phyloP scores from a whole-genome alignment of 345 rosid species.

The Limnanthes douglasii region DNA sequence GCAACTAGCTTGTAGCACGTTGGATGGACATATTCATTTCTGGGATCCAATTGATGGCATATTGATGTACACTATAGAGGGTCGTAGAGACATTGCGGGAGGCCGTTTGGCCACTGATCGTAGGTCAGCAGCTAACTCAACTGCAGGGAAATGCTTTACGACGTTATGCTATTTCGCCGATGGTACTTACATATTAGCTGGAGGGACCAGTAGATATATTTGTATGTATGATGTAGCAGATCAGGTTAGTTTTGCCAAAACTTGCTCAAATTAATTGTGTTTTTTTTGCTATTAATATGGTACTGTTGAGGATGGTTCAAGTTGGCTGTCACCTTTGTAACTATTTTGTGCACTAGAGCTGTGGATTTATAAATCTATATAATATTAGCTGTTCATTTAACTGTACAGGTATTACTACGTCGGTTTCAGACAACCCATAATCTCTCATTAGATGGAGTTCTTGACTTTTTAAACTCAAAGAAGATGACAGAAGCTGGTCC shows the following conservation, averaged over 20 bases:
- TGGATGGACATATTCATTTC: slow-evolving; percentile 92
- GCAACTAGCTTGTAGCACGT: slow-evolving; percentile 80
- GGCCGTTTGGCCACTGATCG: slow-evolving; percentile 90
- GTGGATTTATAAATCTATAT: no score
- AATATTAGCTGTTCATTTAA: slow-evolving; percentile 5
- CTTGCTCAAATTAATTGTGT: no score
- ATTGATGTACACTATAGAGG: slow-evolving; percentile 89
- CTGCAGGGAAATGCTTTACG: slow-evolving; percentile 87
- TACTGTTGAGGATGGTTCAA: no score
- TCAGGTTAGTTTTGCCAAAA: slow-evolving; percentile 77
- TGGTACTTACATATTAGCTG: slow-evolving; percentile 88
- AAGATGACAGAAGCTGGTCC: slow-evolving; percentile 98
- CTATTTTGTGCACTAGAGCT: no score
- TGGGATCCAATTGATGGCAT: slow-evolving; percentile 91
- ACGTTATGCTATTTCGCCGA: slow-evolving; percentile 90
- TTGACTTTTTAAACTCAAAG: slow-evolving; percentile 84
- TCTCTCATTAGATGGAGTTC: slow-evolving; percentile 87
- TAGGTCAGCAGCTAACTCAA: slow-evolving; percentile 87
- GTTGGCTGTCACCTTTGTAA: no score
- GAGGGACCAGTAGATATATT: slow-evolving; percentile 89
- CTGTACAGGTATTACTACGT: slow-evolving; percentile 56
- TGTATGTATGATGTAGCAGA: slow-evolving; percentile 95
- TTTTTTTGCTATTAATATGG: background rate
- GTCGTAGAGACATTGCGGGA: slow-evolving; percentile 92
- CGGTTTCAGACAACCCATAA: slow-evolving; percentile 79